phyloP scores from a whole-genome alignment of 352 stramenopile genomes.

The Globisporangium alternatum region DNA sequence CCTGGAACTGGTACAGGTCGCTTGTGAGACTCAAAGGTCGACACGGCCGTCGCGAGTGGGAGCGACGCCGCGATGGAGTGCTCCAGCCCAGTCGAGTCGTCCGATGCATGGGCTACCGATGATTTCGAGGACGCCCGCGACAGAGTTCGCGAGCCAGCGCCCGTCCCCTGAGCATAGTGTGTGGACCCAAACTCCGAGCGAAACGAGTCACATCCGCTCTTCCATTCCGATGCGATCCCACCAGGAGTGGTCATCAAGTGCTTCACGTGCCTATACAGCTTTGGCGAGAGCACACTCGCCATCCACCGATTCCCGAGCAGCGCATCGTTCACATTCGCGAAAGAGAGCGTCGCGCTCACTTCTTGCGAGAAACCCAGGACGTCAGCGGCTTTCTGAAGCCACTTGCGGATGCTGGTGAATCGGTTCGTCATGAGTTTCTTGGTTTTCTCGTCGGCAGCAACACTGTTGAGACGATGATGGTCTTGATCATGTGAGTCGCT shows the following conservation, averaged over 20 bases:
- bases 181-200: slow-evolving; percentile 49
- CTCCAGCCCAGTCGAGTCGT: slow-evolving; percentile 9
- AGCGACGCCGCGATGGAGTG: slow-evolving; percentile 18
- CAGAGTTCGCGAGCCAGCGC: slow-evolving; percentile 1
- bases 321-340: slow-evolving; percentile 27
- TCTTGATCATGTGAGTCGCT: not conserved
- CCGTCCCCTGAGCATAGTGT: slow-evolving; percentile 16
- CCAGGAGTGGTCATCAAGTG: slow-evolving; percentile 34
- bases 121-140: slow-evolving; percentile 16
- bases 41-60: slow-evolving; percentile 20
- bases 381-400: slow-evolving; percentile 24
- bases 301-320: slow-evolving; percentile 47
- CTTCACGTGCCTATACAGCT: slow-evolving; percentile 25
- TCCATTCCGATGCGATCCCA: slow-evolving; percentile 47
- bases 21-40: slow-evolving; percentile 17
- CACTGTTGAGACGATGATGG: not conserved
- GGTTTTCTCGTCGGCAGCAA: not conserved
- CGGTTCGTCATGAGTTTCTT: not conserved
- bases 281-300: slow-evolving; percentile 26
- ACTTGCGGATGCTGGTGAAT: not conserved
- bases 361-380: slow-evolving; percentile 37
- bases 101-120: not conserved
- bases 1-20: not conserved
- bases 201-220: slow-evolving; percentile 40
- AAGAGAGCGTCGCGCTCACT: slow-evolving; percentile 39